These are phyloP conservation scores for Porpolomopsis calyptriformis DNA, from an alignment of 768 basidiomycete genomes.

Conservation along the genomic window DNA sequence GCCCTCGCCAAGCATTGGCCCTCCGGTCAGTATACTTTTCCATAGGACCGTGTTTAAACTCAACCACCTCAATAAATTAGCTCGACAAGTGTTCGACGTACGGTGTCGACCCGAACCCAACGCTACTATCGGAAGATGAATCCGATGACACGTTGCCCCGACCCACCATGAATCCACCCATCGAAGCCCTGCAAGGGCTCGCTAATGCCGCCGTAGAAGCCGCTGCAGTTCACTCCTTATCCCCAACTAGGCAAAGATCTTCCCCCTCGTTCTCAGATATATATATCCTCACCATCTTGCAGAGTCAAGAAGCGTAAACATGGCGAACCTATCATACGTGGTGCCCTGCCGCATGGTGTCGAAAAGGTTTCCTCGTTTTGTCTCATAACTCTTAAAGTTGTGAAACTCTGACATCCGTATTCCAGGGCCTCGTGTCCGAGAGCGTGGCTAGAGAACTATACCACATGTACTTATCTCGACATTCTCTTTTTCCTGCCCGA, in stretches of 20 bases:
- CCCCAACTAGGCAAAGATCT: conserved; percentile 44
- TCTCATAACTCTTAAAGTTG: conserved; percentile 4
- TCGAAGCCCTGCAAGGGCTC: conserved; percentile 86
- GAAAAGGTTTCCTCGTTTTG: conserved; percentile 50
- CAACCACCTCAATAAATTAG: conserved; percentile 28
- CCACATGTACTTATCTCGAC: conserved; percentile 57
- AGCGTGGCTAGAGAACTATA: conserved; percentile 82
- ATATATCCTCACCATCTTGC: conserved; percentile 6
- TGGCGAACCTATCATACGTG: conserved; percentile 71
- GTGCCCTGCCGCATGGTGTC: conserved; percentile 82
- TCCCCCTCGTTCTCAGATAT: conserved; percentile 1
- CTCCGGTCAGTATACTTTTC: no score
- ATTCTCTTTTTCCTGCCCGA: conserved; percentile 21
- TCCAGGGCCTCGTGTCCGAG: conserved; percentile 75
- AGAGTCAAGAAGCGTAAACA: conserved; percentile 81
- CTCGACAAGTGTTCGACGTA: conserved; percentile 87
- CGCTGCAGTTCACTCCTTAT: conserved; percentile 63
- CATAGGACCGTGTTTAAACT: conserved; percentile 9
- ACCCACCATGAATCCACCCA: conserved; percentile 79
- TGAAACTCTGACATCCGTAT: conserved; percentile 5
- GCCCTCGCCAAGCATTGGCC: no score
- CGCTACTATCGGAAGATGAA: conserved; percentile 83
- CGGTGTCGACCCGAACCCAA: conserved; percentile 76
- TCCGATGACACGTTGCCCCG: conserved; percentile 83
- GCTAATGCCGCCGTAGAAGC: conserved; percentile 95